phyloP scores from a whole-genome alignment of 306 rosid species.

The Cajanus cajan region DNA sequence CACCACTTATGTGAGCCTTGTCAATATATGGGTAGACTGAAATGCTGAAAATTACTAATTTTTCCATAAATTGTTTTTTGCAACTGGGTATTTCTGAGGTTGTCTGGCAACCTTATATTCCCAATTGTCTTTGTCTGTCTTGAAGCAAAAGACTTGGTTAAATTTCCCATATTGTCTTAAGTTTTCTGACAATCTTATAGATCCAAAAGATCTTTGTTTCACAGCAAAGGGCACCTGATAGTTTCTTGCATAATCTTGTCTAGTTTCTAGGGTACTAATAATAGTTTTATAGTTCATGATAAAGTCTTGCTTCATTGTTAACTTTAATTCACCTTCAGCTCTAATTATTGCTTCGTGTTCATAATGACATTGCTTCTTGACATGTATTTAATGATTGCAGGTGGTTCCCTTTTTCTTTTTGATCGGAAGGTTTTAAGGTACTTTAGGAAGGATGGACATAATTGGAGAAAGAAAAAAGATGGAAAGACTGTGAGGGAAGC shows the following conservation, averaged over 20 bases:
- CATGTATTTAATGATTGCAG: constrained; percentile 44
- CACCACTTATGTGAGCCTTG: neutral
- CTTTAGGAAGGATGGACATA: constrained; percentile 91
- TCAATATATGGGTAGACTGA: neutral
- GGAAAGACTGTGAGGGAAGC: constrained; percentile 95
- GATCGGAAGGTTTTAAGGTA: constrained; percentile 86
- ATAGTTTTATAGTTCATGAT: neutral
- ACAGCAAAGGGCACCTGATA: neutral
- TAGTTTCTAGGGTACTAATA: neutral
- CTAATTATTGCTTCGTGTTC: constrained; percentile 25
- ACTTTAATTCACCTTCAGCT: neutral
- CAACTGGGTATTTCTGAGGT: constrained; percentile 37
- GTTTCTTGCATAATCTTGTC: neutral
- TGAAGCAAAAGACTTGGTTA: neutral
- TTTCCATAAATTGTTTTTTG: constrained; percentile 32
- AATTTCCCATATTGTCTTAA: neutral
- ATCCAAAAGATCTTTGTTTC: neutral
- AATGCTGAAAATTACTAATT: neutral
- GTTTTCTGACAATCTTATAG: neutral
- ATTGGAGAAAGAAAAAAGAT: constrained; percentile 89
- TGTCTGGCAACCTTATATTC: constrained; percentile 18
- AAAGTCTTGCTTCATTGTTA: constrained; percentile 9
- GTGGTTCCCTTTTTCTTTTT: constrained; percentile 89
- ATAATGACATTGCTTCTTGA: constrained; percentile 28
- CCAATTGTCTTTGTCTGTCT: constrained; percentile 7